Evolutionary conservation across 495 filamentous ascomycete genomes (phyloP).

Genomic region (Penicillium fimorum): DNA sequence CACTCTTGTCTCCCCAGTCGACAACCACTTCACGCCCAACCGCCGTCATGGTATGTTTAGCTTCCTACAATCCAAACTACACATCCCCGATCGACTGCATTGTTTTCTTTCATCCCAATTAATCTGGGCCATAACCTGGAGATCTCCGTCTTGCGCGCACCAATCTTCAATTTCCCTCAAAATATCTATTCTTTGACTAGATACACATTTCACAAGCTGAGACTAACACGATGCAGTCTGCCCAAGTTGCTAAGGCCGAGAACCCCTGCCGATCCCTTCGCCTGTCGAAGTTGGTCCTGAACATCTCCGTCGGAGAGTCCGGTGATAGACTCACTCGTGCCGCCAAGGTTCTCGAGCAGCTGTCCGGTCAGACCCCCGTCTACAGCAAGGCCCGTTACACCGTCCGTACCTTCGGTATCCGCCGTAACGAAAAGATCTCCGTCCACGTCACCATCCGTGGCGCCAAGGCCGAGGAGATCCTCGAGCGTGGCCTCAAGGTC

Average conservation of each 20-base stretch:
- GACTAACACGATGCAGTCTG: constrained; percentile 47
- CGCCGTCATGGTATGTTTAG: constrained; percentile 51
- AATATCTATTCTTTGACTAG: not conserved
- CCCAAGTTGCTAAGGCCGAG: constrained; percentile 73
- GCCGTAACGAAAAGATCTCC: constrained; percentile 99
- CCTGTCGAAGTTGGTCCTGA: constrained; percentile 99
- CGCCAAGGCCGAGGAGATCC: constrained; percentile 99
- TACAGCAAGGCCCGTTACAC: constrained; percentile 99
- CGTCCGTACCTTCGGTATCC: constrained; percentile 99
- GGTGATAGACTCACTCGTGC: constrained; percentile 99
- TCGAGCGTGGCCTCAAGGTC: constrained; percentile 99
- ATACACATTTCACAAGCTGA: not conserved
- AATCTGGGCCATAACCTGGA: not conserved
- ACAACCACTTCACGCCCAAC: constrained; percentile 45
- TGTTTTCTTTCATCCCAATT: not conserved
- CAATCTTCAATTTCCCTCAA: constrained; percentile 4
- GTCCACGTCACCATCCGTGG: constrained; percentile 99
- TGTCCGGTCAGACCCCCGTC: constrained; percentile 98
- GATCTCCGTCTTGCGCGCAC: constrained; percentile 1
- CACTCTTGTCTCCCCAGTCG: constrained; percentile 41
- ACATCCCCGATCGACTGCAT: not conserved
- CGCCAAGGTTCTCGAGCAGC: constrained; percentile 99
- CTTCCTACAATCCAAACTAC: constrained; percentile 1
- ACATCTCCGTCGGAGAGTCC: constrained; percentile 99
- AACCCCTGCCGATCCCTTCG: constrained; percentile 99